Conservation (phyloP, 352 stramenopile species). For the Halophytophthora batemanensis region DNA sequence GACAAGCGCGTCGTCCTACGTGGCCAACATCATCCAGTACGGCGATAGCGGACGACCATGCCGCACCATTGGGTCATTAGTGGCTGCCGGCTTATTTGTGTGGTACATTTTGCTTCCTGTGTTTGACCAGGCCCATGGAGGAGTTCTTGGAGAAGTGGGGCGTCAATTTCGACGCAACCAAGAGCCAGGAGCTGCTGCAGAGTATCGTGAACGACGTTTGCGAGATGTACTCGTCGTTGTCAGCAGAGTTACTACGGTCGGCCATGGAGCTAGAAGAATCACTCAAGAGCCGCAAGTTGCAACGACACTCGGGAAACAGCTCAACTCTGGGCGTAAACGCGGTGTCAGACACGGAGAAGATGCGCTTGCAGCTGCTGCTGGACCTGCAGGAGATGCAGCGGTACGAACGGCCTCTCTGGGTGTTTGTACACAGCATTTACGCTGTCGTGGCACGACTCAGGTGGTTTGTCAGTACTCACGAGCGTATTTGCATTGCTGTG, state of each 20-base stretch:
- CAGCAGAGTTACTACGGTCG: conserved; percentile 71
- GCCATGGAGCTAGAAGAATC: conserved; percentile 82
- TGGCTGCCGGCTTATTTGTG: conserved; percentile 1
- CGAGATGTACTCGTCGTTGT: conserved; percentile 57
- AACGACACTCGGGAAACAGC: conserved; percentile 42
- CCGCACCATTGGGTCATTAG: not conserved
- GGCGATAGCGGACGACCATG: not conserved
- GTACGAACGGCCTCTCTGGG: conserved; percentile 27
- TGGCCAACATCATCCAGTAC: conserved; percentile 72
- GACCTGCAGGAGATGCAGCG: conserved; percentile 72
- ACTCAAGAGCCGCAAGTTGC: conserved; percentile 84
- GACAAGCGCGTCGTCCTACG: conserved; percentile 65
- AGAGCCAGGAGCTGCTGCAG: conserved; percentile 45
- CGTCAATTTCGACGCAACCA: conserved; percentile 37
- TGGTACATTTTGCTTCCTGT: conserved; percentile 4
- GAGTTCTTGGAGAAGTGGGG: conserved; percentile 78
- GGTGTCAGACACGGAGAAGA: conserved; percentile 84
- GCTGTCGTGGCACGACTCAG: too few relatives aligned
- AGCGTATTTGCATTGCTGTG: too few relatives aligned
- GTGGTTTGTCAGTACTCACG: too few relatives aligned
- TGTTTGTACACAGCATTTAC: too few relatives aligned
- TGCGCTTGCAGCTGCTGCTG: conserved; percentile 75
- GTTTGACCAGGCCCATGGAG: conserved; percentile 45
- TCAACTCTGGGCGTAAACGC: conserved; percentile 16
- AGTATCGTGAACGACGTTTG: conserved; percentile 60